These are phyloP conservation scores for Colletotrichum sp. DNA, from an alignment of 2,329 filamentous ascomycete species.

Conservation along the genomic window DNA sequence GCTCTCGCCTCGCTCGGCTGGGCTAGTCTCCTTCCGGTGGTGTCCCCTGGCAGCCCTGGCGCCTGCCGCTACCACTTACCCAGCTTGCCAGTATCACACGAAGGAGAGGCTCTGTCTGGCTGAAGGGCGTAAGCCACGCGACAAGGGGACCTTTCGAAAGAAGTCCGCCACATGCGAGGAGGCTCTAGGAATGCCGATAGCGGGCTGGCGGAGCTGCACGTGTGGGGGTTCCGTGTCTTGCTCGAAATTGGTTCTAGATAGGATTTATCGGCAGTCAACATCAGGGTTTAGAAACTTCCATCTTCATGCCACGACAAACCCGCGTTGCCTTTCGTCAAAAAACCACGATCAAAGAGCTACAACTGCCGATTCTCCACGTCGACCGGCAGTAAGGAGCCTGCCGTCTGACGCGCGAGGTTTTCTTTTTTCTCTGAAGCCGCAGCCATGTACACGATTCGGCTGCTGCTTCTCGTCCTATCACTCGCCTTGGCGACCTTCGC, in stretches of 20 bases:
- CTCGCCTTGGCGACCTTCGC: not conserved
- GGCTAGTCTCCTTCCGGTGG: not conserved
- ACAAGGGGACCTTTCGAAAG: not conserved
- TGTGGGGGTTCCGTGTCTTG: not conserved
- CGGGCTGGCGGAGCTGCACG: not conserved
- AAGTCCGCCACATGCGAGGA: not conserved
- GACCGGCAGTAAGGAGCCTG: not conserved
- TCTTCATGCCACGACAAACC: not conserved
- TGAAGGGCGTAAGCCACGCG: not conserved
- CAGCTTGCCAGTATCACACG: not conserved
- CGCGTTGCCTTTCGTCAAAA: not conserved
- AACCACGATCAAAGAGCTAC: no score
- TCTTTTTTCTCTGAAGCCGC: no score
- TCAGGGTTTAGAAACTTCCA: not conserved
- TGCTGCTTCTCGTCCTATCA: not conserved
- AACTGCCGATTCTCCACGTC: not conserved
- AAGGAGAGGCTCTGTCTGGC: not conserved
- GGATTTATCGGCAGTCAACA: not conserved
- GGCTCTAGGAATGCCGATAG: not conserved
- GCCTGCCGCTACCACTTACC: not conserved
- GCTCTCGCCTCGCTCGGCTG: not conserved
- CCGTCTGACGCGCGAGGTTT: not conserved
- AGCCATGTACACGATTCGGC: not conserved
- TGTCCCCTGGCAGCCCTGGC: not conserved
- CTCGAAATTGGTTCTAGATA: not conserved